Evolutionary conservation across 345 rosid species (phyloP).

Genomic region (Anastatica hierochuntica): DNA sequence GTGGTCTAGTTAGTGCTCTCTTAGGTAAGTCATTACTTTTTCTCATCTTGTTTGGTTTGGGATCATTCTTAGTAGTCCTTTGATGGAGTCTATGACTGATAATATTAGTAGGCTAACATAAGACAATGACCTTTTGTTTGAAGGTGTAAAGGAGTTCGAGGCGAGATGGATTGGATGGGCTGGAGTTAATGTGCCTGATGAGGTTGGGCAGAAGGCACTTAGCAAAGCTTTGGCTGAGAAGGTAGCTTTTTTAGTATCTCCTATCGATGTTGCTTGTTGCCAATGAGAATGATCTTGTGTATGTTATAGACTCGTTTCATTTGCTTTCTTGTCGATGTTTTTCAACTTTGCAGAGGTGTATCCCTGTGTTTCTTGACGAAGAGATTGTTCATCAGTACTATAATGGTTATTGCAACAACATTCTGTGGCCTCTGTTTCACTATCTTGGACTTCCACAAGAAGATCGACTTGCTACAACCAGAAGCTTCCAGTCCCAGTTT

Average conservation of each 20-base stretch:
- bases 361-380: conserved; percentile 97
- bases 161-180: conserved; percentile 99
- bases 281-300: too few species aligned
- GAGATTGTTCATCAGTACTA: conserved; percentile 98
- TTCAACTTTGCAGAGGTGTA: conserved; percentile 70
- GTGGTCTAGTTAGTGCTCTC: conserved; percentile 94
- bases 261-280: too few species aligned
- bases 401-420: conserved; percentile 98
- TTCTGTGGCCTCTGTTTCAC: conserved; percentile 96
- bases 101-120: conserved; percentile 4
- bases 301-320: not conserved
- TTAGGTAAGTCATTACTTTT: conserved; percentile 43
- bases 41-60: too few species aligned
- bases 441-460: conserved; percentile 99
- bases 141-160: conserved; percentile 97
- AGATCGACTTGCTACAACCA: conserved; percentile 95
- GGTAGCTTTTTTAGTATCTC: conserved; percentile 25
- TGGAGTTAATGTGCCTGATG: conserved; percentile 98
- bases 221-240: conserved; percentile 92
- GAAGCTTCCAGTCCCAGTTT: conserved; percentile 97
- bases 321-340: not conserved
- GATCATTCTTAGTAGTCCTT: too few species aligned
- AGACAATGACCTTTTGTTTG: conserved; percentile 16
- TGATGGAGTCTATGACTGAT: not conserved
- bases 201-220: conserved; percentile 88